Base-by-base conservation (phyloP, 2,329 filamentous ascomycete species). In the Fonsecaea monophora region DNA sequence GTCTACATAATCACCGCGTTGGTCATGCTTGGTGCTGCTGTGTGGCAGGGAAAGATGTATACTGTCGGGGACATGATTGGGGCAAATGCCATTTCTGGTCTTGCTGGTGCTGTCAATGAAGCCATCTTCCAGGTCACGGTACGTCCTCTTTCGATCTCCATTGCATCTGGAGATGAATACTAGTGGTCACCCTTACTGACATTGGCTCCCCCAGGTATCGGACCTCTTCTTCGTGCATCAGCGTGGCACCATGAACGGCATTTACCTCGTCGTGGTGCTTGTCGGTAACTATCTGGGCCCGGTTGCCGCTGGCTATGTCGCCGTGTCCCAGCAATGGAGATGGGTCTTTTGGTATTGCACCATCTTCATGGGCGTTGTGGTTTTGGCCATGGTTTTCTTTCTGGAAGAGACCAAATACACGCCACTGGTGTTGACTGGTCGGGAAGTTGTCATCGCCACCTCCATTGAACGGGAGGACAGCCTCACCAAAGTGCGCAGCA, bases 201-300 rank as follows among this genome's bases (percentile, higher is more conserved):
- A 15, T 25, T 38, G 30, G 8, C n/a, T 34, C 9, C 21, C 10
- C 25, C 53, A 78, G 76, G 76, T 84, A 64, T 77, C 78, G 12
- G 82, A 84, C 69, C 65, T 85, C 15, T 84, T 83, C 73, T 84
- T 83, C 65, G 77, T 84, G 4, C 82, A 84, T 65, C 78, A 84
- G 57, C 78, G 81, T n/a, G 83, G 80, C 0, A 76, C 78, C 2
- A 83, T 83, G 80, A 86, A 86, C 69, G 78, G 76, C 1, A 76
- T 83, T 6, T 86, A 84, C 66, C 76, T 85, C 70, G 79, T 76
- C 66, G 76, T 79, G 45, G 73, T 77, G 25, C 78, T 75, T 70
- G 72, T 77, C 65, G 75, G 78, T 21, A 65, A 65, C 56, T 79
- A 77, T 38, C 68, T 79, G 8, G 74, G 74, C 0, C 77, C 76